A percentile compares a stretch with the other conserved stretches of the same genome.
These are phyloP conservation scores for Pleodorina starrii DNA, from an alignment of 139 green algal species.

Conservation along the genomic window DNA sequence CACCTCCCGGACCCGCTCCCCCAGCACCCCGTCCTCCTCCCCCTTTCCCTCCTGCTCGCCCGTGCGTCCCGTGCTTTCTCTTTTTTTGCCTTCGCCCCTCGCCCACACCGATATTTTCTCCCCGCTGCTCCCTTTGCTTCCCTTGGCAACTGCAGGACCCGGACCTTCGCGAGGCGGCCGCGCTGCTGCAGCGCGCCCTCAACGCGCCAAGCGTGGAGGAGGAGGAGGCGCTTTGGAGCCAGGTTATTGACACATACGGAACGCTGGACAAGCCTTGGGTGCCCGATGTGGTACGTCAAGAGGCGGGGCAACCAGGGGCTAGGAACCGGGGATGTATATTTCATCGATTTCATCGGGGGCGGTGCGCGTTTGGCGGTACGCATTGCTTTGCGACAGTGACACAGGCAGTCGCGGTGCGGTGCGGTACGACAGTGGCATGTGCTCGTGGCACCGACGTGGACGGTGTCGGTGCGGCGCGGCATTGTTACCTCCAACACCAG, in stretches of 20 bases:
- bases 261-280: slow-evolving; percentile 77
- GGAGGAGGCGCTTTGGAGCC: slow-evolving; percentile 84
- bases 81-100: neutral
- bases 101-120: neutral
- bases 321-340: too few species aligned
- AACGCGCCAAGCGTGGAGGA: slow-evolving; percentile 73
- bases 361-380: too few species aligned
- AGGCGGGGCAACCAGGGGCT: neutral
- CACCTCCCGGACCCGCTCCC: neutral
- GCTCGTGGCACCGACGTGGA: too few species aligned
- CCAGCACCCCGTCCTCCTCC: neutral
- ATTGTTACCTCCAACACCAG: too few species aligned
- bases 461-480: too few species aligned
- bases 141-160: slow-evolving; percentile 64
- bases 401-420: too few species aligned
- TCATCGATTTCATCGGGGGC: too few species aligned
- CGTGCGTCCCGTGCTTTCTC: neutral
- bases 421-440: too few species aligned
- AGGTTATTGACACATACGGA: slow-evolving; percentile 70
- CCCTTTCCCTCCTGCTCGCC: neutral
- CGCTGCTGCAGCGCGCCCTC: slow-evolving; percentile 82
- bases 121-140: neutral
- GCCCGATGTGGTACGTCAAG: slow-evolving; percentile 76
- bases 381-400: too few species aligned
- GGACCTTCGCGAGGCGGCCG: slow-evolving; percentile 77